Base-by-base conservation (phyloP, 257 asterid species). In the Salvia miltiorrhiza region DNA sequence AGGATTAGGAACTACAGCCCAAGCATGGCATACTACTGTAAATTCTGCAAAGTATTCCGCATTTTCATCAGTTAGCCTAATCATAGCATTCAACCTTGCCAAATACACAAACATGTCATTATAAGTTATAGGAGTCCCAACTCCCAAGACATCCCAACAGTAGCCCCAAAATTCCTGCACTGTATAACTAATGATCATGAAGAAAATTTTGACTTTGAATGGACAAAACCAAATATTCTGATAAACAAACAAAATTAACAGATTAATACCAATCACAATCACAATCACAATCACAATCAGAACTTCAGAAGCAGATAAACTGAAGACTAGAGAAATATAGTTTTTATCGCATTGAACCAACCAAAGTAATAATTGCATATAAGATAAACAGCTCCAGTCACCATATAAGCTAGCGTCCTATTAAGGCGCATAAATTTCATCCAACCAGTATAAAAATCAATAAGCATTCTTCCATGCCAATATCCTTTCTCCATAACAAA, bases 401-500 rank as follows among this genome's bases (percentile, higher is more conserved):
- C 37, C 30, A 58, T 30, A 41, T 76, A 55, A 2, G 19, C 16
- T 66, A 32, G 41, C 32, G 14, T 49, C 19, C 19, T 13, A 26
- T 41, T 32, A 49, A 50, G 63, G 3, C 41, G 4, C 28, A 19
- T 26, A 30, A 14, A 61, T 43, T 23, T 23, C 63, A 16, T 9
- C 53, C n/a, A 16, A 11, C 19, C 71, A 39, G 14, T 54, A 24
- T 16, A 0, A 3, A 33, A 20, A 57, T 57, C 69, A 5, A 9
- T 16, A 44, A 59, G 35, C 58, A 26, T 75, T 32, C 20, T 16
- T 23, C 24, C 26, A 17, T 9, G 35, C 16, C 14, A 48, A 65
- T 33, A 73, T 49, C 58, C 24, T 28, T 33, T 64, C 69, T 45
- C 65, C 32, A 7, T 48, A 9, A 59, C 45, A 54, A 62, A 19